Evolutionary conservation across 441 rosid genomes (phyloP).

Genomic region (Rhodomyrtus psidioides): DNA sequence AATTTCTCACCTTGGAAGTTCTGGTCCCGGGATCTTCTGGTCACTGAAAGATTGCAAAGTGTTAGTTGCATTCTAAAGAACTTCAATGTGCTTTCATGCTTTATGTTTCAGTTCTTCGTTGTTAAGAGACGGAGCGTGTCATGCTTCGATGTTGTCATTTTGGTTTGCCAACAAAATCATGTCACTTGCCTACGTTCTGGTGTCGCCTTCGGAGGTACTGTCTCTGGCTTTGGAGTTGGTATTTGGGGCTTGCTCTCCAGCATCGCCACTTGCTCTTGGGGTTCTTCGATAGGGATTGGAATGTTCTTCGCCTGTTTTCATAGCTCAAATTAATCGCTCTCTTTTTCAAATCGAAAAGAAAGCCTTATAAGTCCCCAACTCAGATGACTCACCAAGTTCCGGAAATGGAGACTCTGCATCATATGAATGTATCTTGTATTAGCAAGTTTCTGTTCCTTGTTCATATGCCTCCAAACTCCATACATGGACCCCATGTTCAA

Average conservation of each 20-base stretch:
- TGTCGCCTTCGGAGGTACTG: neutral
- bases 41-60: neutral
- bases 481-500: conserved; percentile 79
- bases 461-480: conserved; percentile 74
- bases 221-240: neutral
- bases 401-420: conserved; percentile 65
- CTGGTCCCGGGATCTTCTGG: neutral
- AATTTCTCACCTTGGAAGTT: neutral
- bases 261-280: conserved; percentile 6
- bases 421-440: conserved; percentile 64
- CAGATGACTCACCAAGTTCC: conserved; percentile 41
- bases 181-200: neutral
- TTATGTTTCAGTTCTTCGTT: neutral
- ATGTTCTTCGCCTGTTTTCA: conserved; percentile 39
- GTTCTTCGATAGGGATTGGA: conserved; percentile 29
- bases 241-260: neutral
- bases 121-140: neutral
- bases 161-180: neutral
- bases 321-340: neutral
- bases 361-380: neutral
- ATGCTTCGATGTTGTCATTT: neutral
- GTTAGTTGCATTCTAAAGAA: neutral
- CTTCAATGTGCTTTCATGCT: neutral
- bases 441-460: conserved; percentile 66
- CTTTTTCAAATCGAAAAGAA: neutral